Conservation (phyloP, 768 basidiomycete species). For the Filobasidium floriforme region DNA sequence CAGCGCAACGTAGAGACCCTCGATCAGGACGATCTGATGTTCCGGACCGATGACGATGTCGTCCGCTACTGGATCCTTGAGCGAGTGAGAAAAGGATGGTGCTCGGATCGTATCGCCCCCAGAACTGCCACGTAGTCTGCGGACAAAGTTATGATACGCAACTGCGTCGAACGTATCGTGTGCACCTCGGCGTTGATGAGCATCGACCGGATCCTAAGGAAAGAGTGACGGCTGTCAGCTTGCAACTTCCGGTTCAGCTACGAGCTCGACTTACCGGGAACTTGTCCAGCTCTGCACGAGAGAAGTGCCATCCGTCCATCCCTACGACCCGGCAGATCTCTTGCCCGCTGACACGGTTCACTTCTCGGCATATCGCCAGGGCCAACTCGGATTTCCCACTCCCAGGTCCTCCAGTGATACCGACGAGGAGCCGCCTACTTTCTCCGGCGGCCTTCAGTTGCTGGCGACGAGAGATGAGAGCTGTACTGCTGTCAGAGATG, state of each 20-base stretch:
- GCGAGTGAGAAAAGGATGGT: conserved; percentile 76
- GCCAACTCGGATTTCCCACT: conserved; percentile 20
- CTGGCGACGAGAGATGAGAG: neutral
- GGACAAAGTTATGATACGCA: conserved; percentile 65
- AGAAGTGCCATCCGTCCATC: conserved; percentile 87
- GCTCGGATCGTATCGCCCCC: conserved; percentile 49
- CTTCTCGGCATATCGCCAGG: conserved; percentile 1
- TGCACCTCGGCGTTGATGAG: conserved; percentile 56
- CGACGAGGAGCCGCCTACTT: conserved; percentile 11
- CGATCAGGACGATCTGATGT: conserved; percentile 75
- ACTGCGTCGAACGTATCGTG: conserved; percentile 84
- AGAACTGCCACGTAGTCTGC: conserved; percentile 49
- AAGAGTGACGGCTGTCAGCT: neutral
- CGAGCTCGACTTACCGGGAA: conserved; percentile 48
- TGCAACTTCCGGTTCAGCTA: neutral
- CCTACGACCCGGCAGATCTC: conserved; percentile 56
- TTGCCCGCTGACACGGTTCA: neutral
- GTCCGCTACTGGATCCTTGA: conserved; percentile 72
- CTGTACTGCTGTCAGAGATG: neutral
- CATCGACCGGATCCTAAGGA: conserved; percentile 61
- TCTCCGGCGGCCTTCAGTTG: neutral
- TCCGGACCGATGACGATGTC: conserved; percentile 55
- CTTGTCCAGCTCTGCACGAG: conserved; percentile 65
- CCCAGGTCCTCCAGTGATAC: conserved; percentile 19
- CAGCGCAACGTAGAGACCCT: conserved; percentile 81